Base-by-base conservation (phyloP, 2,329 filamentous ascomycete species). In the Talaromyces sp. region DNA sequence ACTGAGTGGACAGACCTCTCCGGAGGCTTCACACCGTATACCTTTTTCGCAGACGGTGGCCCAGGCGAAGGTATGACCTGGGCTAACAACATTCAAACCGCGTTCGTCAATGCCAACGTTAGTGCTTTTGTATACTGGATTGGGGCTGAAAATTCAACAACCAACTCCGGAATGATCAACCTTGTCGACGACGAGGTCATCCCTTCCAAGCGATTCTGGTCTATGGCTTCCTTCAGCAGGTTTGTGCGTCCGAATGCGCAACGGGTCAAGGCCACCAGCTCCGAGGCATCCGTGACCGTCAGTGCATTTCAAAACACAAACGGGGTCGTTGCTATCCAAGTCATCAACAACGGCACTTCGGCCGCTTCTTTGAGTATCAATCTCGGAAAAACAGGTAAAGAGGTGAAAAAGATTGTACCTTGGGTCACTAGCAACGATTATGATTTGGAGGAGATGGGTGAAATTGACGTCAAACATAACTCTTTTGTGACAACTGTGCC, bases 101-200 rank as follows among this genome's bases (percentile, higher is more conserved):
- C 78, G 21, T 72, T 86, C 14, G 75, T 81, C 5, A 79, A 78
- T 67, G 77, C 76, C 25, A 80, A 82, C 66, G 73, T 82, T 5
- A 81, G 77, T 7, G 83, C 78, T 0, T 85, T 84, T 67, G 73
- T 86, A 5, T 85, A 83, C 72, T 86, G 83, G 83, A 79, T 82
- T 68, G 81, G 82, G 21, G 68, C 71, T 16, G 75, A 78, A 28
- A 75, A 75, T 63, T 75, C 73, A 44, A 75, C 75, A 9, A 75
- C 71, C 14, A 76, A 73, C 66, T 73, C 72, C 64, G 73, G 70
- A 54, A 71, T 77, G 23, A 73, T 78, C 40, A 66, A 76, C 46
- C 67, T 75, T 42, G 73, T 75, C 16, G 70, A 71, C 18, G 73
- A 75, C 55, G 68, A 64, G 39, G 74, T 76, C 52, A 67, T 68